Evolutionary conservation across 768 basidiomycete species (phyloP), one percentile per base, ranked within the genome.

Genomic region (Boletus eberwhitei): DNA sequence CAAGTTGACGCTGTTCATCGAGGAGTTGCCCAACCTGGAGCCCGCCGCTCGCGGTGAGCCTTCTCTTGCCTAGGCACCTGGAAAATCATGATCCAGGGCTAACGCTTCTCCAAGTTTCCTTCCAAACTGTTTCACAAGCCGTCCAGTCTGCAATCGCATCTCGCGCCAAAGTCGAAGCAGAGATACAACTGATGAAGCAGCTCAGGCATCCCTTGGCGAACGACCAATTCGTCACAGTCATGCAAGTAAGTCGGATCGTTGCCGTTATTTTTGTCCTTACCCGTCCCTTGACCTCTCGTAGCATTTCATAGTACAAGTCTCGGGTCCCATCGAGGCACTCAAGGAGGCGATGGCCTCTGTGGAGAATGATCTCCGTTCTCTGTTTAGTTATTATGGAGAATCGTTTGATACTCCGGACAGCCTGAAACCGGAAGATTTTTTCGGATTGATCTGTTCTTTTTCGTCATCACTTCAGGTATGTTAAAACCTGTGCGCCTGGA

Each of bases 371-470:
- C 70, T 95, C 5, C 73, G 73, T 21, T 77, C 77, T 4, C 58
- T 93, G 24, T 72, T 90, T 8, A 54, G 62, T 1, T 97, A 88
- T 73, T 96, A 86, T 64, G 93, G 93, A 6, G 92, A 96, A 66
- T 77, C 77, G 50, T 80, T 84, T 2, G 80, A 84, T 48, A 74
- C 81, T 0, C 75, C 82, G 0, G 84, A 90, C 16, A 75, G 83
- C 1, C 78, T 79, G 3, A 91, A 87, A 63, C 82, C 88, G 0
- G 94, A 95, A 66, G 88, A 90, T 57, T 85, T 97, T 65, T 95
- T 97, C 62, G 81, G 79, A 0, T 71, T 86, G 51, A 79, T 93
- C 43, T 75, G 81, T n/a, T 80, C 85, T 0, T 93, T 93, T 70
- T 87, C 86, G 1, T 81, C 82, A 0, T 82, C 82, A 1, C 74